Conservation (phyloP, 176 grass and related monocot genomes). For the Juncus effusus region DNA sequence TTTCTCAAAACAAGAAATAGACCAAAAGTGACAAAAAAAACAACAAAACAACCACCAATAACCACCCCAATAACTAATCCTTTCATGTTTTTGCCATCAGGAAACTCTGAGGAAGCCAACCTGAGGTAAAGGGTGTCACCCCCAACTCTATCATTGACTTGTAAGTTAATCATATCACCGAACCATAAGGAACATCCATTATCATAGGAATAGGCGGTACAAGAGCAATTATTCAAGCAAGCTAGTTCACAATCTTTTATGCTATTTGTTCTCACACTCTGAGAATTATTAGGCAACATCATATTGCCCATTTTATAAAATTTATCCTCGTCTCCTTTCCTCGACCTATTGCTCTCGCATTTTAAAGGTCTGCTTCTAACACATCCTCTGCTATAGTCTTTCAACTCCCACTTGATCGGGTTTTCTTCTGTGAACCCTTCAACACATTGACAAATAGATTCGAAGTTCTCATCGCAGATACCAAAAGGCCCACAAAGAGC, state of each 20-base stretch:
- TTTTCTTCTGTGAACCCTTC: conserved; percentile 26
- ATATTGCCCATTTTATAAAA: conserved; percentile 18
- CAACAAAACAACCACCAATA: not conserved
- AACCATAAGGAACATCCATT: conserved; percentile 39
- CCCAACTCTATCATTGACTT: conserved; percentile 12
- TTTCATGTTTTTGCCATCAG: not conserved
- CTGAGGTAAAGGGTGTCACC: conserved; percentile 20
- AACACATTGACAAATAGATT: conserved; percentile 13
- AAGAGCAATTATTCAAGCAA: conserved; percentile 47
- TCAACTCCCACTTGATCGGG: conserved; percentile 37
- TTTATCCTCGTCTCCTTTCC: conserved; percentile 19
- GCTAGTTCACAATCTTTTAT: conserved; percentile 28
- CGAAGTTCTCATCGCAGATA: conserved; percentile 32
- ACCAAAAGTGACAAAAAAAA: not conserved
- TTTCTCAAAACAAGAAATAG: conserved; percentile 9
- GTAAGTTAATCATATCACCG: conserved; percentile 28
- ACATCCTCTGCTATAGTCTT: conserved; percentile 41
- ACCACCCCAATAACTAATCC: not conserved
- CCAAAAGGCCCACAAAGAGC: conserved; percentile 50
- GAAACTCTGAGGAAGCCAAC: conserved; percentile 10
- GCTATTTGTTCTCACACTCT: conserved; percentile 4
- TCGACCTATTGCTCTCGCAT: conserved; percentile 18
- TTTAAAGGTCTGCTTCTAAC: conserved; percentile 36
- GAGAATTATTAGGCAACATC: conserved; percentile 23
- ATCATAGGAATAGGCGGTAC: conserved; percentile 32